Base-by-base conservation (phyloP, 768 basidiomycete genomes). In the Trametes meyenii region DNA sequence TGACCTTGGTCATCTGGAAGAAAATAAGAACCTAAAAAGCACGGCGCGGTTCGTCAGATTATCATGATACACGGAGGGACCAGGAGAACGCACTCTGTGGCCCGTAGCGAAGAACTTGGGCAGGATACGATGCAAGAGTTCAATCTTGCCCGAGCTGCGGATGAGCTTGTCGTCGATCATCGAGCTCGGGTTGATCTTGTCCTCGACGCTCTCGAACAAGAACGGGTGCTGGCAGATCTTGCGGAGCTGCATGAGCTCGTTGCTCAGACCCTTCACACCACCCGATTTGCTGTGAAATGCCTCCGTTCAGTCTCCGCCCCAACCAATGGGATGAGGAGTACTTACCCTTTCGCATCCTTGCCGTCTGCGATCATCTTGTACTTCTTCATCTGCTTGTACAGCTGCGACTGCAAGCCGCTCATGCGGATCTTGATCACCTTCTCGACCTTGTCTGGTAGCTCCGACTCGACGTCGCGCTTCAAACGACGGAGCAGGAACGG, bases 1-100 rank as follows among this genome's bases (percentile, higher is more conserved):
- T 97, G 68, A 98, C 94, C 71, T 94, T 92, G 16, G 96, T 98
- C 97, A 98, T 98, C 76, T 99, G 97, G 88, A 98, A 98, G 86
- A 99, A 98, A 68, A 99, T 98, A 58, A 99, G 86, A 48, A 96
- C 93, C 91, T 94, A n/a, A n/a, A n/a, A n/a, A n/a, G 65, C 0
- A 43, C 23, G 54, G 62, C 12, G 38, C 66, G 3, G 19, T 48
- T 23, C 10, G 39, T 19, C n/a, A 50, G 7, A 17, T 38, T 5
- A 4, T 40, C 5, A 1, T 40, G 11, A 0, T 19, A 13, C 17
- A 52, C 19, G 21, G 13, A 2, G 2, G 6, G 14, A 21, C 19
- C 5, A 45, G 11, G 44, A 38, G 24, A 19, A 66, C 84, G 49
- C 70, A 92, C 93, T 71, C 96, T 87, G 78, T 98, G 97, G 4